phyloP scores from a whole-genome alignment of 495 filamentous ascomycete genomes.

The Penicillium paradoxum region DNA sequence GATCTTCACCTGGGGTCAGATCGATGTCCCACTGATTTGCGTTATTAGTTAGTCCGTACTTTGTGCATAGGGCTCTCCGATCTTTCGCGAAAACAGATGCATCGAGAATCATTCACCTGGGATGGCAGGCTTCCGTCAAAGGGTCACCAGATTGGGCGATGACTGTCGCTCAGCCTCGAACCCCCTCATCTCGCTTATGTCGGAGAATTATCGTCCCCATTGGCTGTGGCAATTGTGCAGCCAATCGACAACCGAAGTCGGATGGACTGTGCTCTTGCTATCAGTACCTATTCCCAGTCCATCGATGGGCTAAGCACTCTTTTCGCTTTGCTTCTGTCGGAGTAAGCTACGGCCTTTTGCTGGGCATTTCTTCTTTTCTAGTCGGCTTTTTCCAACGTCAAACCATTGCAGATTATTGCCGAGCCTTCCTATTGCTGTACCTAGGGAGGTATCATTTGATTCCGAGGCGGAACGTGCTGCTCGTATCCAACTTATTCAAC shows the following conservation, averaged over 20 bases:
- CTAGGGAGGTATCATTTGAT: background rate
- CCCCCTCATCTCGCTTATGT: constrained; percentile 4
- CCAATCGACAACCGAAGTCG: background rate
- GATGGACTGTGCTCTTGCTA: constrained; percentile 3
- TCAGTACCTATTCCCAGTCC: background rate
- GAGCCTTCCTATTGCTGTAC: background rate
- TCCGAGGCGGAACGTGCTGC: background rate
- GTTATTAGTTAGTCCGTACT: no score
- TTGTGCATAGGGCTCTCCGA: no score
- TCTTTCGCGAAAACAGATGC: no score
- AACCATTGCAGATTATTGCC: background rate
- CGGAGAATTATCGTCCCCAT: background rate
- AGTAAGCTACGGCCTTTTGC: background rate
- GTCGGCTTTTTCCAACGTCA: background rate
- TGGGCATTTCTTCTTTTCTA: background rate
- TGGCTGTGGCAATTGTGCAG: background rate
- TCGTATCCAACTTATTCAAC: background rate
- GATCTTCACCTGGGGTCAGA: background rate
- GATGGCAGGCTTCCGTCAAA: background rate
- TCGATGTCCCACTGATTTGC: background rate
- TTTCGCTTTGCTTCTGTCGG: background rate
- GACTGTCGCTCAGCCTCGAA: background rate
- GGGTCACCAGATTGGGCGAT: background rate
- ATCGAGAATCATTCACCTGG: background rate
- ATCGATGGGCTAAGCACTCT: background rate